A percentile compares a stretch with the other conserved stretches of the same genome.
Conservation (phyloP, 192 early-diverging fungal genomes). For the Gamsiella multidivaricata region DNA sequence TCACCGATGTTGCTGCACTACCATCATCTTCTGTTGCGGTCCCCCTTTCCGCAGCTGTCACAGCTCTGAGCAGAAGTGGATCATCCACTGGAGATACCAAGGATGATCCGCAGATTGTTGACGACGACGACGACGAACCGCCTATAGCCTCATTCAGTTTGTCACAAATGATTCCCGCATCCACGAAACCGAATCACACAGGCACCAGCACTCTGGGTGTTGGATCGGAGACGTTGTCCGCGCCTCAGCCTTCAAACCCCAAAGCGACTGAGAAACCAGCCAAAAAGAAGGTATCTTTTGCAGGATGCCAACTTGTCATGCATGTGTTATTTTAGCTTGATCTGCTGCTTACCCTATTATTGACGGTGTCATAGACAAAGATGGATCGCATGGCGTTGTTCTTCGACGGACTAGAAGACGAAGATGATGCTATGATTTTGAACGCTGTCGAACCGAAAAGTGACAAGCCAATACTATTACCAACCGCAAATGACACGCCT, state of each 20-base stretch:
- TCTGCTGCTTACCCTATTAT: neutral
- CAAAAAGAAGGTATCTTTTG: constrained; percentile 33
- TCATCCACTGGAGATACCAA: neutral
- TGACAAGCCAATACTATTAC: too few species aligned
- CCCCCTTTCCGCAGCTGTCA: too few species aligned
- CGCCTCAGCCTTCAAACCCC: neutral
- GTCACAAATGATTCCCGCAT: constrained; percentile 15
- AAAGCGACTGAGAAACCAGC: neutral
- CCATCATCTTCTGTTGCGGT: too few species aligned
- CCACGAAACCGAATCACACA: neutral
- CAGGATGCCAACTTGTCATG: neutral
- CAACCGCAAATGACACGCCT: too few species aligned
- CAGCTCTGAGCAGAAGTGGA: neutral
- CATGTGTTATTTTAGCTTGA: neutral
- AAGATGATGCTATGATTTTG: constrained; percentile 2
- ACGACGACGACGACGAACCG: constrained; percentile 1
- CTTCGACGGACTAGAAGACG: constrained; percentile 47
- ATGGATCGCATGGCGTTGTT: constrained; percentile 46
- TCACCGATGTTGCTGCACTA: too few species aligned
- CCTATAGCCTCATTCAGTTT: neutral
- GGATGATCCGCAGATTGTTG: constrained; percentile 3
- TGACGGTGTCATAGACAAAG: constrained; percentile 14
- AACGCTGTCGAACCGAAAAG: neutral
- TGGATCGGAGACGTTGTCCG: neutral
- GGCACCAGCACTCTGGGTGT: neutral